Evolutionary conservation across 345 rosid genomes (phyloP), one percentile per base, ranked within the genome.

Genomic region (Xanthoceras sorbifolium): DNA sequence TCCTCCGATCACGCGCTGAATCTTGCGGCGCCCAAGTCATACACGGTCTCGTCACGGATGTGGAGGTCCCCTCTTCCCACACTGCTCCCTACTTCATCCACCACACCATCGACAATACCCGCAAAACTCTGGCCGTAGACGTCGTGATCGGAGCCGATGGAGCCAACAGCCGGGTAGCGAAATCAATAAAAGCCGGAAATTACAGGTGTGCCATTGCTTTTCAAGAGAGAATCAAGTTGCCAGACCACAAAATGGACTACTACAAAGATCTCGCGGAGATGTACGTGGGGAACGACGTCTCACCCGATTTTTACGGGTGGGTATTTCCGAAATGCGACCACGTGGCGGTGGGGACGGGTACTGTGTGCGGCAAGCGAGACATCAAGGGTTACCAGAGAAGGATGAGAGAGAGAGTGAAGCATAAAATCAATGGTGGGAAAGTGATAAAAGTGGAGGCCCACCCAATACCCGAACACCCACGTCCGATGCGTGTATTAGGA

Each of bases 241-340:
- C 93, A 4, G 90, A 88, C 62, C 89, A 85, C 42, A 86, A 86
- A 77, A 91, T 91, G 95, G 86, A 74, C 14, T 86, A 87, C 67
- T 89, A 91, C 76, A 73, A 82, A 44, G 76, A 91, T 38, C 90
- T 91, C 69, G 93, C 91, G 6, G 93, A 91, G 79, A 89, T 91
- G 90, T 89, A 91, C 81, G 87, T 89, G 0, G 93, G 95, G 0
- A 40, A 86, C 12, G 95, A 91, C 87, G 93, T 91, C 72, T 91
- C 95, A 17, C 95, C 95, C 40, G 91, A 91, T 23, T 89, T 91
- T 63, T 91, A 91, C 85, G 91, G 86, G 8, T 89, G 91, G 95
- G 95, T 89, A 0, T 91, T 91, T 55, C 93, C 93, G 0, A 91
- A 91, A 74, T 91, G 91, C 76, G 93, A 91, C 82, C 95, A 91